Evolutionary conservation across 768 basidiomycete species (phyloP), one percentile per base, ranked within the genome.

Genomic region (Pluteus cervinus): DNA sequence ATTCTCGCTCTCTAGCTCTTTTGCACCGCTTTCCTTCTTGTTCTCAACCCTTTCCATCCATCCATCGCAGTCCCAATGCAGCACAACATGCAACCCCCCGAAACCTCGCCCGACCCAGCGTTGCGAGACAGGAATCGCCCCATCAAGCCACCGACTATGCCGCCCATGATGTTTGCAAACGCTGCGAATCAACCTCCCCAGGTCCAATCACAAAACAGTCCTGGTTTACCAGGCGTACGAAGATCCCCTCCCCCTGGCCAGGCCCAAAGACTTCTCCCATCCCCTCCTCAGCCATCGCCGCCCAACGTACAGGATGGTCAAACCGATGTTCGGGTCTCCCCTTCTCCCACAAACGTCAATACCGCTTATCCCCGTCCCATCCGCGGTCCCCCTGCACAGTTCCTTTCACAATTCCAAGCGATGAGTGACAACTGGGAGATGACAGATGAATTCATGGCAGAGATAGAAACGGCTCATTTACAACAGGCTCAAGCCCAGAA

Each of bases 401-500:
- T 82, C 51, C 68, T 81, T 14, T 58, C 65, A 0, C 73, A 75
- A 39, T 77, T 70, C 50, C 70, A 75, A 28, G 56, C 63, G 8
- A 49, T 71, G 50, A 76, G 77, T 24, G 76, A 76, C 28, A 67
- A 67, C 26, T 82, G 76, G 69, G 71, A 80, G 34, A 73, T 85
- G 68, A 81, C 81, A 1, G 74, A 76, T 24, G 78, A 84, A 45
- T 65, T 84, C 20, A 62, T 84, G 57, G 77, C 76, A 22, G 79
- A 84, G 44, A 80, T 84, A 43, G 83, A 86, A 51, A 71, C 75
- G 29, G 78, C 76, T n/a, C 79, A 83, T 55, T 58, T 74, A 44
- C 75, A 79, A 39, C 78, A 78, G 51, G 56, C 69, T 7, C 72
- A 75, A 33, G 30, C 16, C 51, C 63, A 62, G 25, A 68, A 71